Conservation (phyloP, 2,329 filamentous ascomycete species). For the Tolypocladium capitatum region DNA sequence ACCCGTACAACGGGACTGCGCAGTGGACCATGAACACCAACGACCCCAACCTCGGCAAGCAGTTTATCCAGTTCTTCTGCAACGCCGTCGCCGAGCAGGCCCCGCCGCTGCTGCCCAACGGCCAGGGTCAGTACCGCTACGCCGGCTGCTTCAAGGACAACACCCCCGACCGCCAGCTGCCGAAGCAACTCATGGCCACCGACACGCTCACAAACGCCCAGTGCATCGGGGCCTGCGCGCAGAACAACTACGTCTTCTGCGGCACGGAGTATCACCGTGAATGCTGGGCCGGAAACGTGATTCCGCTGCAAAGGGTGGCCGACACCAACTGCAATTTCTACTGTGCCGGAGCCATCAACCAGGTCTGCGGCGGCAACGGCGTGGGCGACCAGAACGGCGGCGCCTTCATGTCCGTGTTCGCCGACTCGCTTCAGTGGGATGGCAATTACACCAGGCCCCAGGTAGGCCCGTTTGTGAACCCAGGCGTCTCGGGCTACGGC, state of each 20-base stretch:
- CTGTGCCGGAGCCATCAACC: constrained; percentile 33
- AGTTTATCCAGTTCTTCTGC: constrained; percentile 37
- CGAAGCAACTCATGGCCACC: constrained; percentile 26
- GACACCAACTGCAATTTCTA: constrained; percentile 36
- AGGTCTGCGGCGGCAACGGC: constrained; percentile 41
- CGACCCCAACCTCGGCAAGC: constrained; percentile 37
- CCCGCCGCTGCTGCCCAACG: constrained; percentile 29
- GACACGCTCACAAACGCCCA: constrained; percentile 26
- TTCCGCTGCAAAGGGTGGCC: constrained; percentile 29
- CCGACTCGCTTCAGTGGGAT: constrained; percentile 17
- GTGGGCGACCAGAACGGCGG: constrained; percentile 16
- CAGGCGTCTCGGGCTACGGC: constrained; percentile 20
- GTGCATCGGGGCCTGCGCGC: constrained; percentile 30
- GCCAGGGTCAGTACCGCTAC: constrained; percentile 36
- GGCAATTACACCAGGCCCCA: constrained; percentile 13
- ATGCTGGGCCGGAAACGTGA: constrained; percentile 39
- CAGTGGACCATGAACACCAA: constrained; percentile 45
- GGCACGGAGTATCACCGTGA: constrained; percentile 36
- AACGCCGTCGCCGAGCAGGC: constrained; percentile 38
- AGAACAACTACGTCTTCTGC: constrained; percentile 25
- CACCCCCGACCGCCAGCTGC: constrained; percentile 38
- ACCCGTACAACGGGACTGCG: constrained; percentile 33
- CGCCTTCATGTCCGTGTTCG: constrained; percentile 35
- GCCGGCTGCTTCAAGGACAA: constrained; percentile 43
- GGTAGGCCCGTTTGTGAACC: constrained; percentile 19